Conservation (phyloP, 1,284 basidiomycete species). For the Xerocomus nothofagi region DNA sequence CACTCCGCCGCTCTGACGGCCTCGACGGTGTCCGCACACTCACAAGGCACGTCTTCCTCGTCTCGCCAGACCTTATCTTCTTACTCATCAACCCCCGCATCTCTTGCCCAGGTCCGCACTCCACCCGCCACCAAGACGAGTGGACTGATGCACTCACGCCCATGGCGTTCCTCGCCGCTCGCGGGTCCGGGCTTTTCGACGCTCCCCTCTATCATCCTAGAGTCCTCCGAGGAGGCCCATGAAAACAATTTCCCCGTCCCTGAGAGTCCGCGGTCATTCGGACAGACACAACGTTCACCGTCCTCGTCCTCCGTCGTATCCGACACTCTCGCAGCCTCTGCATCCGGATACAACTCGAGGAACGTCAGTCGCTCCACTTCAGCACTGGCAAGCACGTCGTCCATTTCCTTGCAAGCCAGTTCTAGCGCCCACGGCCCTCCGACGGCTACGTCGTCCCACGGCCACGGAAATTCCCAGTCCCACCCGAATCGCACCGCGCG, state of each 20-base stretch:
- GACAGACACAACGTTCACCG: constrained; percentile 3
- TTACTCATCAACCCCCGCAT: neutral
- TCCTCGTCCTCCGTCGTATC: constrained; percentile 22
- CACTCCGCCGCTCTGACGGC: too few species aligned
- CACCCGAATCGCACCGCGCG: constrained; percentile 7
- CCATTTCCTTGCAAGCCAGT: constrained; percentile 16
- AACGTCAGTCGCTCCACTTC: constrained; percentile 18
- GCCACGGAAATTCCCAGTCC: constrained; percentile 10
- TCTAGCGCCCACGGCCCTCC: constrained; percentile 9
- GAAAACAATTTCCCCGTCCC: neutral
- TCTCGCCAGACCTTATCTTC: neutral
- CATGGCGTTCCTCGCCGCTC: constrained; percentile 32
- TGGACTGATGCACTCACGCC: constrained; percentile 20
- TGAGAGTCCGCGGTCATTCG: neutral
- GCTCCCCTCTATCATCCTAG: constrained; percentile 23
- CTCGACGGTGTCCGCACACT: constrained; percentile 5
- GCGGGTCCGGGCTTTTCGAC: constrained; percentile 29
- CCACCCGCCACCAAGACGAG: constrained; percentile 12
- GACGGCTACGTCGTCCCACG: constrained; percentile 18
- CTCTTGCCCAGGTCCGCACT: constrained; percentile 16
- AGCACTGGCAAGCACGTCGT: constrained; percentile 26
- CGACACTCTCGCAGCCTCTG: constrained; percentile 12
- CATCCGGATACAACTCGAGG: constrained; percentile 18
- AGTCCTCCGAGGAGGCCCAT: constrained; percentile 21
- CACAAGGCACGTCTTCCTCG: constrained; percentile 14